Base-by-base conservation (phyloP, 2,329 filamentous ascomycete species). In the Dothideomycetes sp. region DNA sequence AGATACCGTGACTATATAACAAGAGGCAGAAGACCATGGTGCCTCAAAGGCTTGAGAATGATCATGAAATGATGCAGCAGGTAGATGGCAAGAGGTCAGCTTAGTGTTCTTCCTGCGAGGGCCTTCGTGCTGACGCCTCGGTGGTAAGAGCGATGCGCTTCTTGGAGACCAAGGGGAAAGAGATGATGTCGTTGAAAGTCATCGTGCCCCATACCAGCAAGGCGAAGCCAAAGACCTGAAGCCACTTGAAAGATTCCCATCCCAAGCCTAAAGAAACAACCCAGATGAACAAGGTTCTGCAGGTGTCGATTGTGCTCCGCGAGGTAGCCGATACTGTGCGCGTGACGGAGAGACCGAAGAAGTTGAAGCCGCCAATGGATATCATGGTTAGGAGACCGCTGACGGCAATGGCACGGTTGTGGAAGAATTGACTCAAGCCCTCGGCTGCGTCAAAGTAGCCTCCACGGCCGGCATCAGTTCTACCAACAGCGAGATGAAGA, bases 321-420 rank as follows among this genome's bases (percentile, higher is more conserved):
- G 89, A 86, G 0, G 91, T 98, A 9, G 91, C 91, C 47, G 84
- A 93, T 49, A 98, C 86, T 46, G 66, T 79, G 44, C 85, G 78
- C 1, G 91, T 98, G 7, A 98, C 89, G 1, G 84, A 91, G 8
- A 98, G 75, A 5, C 91, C 91, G 61, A 98, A 98, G 69, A 94
- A 98, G 66, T 98, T 98, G 75, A 96, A 98, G 39, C 89, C 88
- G 47, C 89, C 89, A 52, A 98, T 98, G 54, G 86, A 94, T 49
- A 98, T 73, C 91, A 98, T 98, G 58, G 96, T 96, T 43, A 94
- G 61, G 5, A 96, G 40, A 48, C 86, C 94, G 16, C 84, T 84
- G 3, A 88, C 51, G 19, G 80, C 75, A 44, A 98, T 79, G 12
- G 74, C 65, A 38, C 67, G 73, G 60, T 88, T 79, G 27, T 78